Evolutionary conservation across 345 rosid genomes (phyloP), one percentile per base, ranked within the genome.

Genomic region (Eucalyptus viminalis): DNA sequence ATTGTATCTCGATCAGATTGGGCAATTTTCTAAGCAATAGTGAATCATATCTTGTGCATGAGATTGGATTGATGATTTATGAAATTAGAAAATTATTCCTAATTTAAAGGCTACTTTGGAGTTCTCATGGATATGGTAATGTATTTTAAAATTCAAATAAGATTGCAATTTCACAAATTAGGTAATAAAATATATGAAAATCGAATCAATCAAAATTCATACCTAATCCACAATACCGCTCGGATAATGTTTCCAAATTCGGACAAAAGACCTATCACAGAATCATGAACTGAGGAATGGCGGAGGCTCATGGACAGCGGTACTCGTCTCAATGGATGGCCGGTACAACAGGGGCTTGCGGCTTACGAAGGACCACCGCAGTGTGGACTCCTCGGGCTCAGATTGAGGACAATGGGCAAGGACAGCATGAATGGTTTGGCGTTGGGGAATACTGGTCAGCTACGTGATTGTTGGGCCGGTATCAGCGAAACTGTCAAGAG

Each of bases 181-280:
- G 62, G 29, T 24, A 24, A 10, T 22, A 24, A 56, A 56, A 24
- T 24, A 9, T 24, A 56, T 56, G 62, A 56, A 56, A 56, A 56
- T 56, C 0, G 3, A 56, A 56, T 56, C 62, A 10, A 56, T 24
- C 6, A 24, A 56, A 56, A 10, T 56, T 0, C 29, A 22, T 24
- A 56, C 29, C 62, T 56, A 56, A 0, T 56, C 62, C 29, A 24
- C 13, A 24, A 56, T 24, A 24, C 4, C 27, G 6, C 62, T 24
- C 0, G 29, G 62, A 56, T 56, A 56, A 24, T 3, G 0, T 24
- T 56, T 56, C 62, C 62, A 56, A 24, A 56, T 24, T 56, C 6
- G 13, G 3, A 56, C 62, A 22, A 24, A 56, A 24, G 62, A 56
- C 62, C 24, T 11, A 56, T 56, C 29, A 22, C 4, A 29, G 29